Evolutionary conservation across 192 early-diverging fungal species (phyloP).

Genomic region (Coemansia sp.): DNA sequence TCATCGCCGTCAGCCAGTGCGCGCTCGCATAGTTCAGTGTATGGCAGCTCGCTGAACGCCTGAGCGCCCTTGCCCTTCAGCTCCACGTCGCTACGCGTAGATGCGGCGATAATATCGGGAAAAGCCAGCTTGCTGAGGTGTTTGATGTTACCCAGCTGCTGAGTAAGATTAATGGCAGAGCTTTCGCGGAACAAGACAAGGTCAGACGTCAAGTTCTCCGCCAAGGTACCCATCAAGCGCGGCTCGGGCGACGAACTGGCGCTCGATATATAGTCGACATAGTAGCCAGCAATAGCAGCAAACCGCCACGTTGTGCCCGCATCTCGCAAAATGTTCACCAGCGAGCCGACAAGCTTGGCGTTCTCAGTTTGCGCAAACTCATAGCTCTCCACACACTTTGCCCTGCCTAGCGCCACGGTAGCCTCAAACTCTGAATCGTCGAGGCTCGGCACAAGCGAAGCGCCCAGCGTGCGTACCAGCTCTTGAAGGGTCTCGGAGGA

Average conservation of each 20-base stretch:
- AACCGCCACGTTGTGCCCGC: constrained; percentile 81
- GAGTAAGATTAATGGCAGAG: constrained; percentile 62
- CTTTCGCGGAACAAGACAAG: constrained; percentile 73
- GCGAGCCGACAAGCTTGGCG: constrained; percentile 30
- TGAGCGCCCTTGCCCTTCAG: neutral
- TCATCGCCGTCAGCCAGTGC: constrained; percentile 36
- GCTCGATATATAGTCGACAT: constrained; percentile 73
- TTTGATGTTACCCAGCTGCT: constrained; percentile 73
- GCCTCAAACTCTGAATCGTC: neutral
- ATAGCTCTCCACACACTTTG: constrained; percentile 12
- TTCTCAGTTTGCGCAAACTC: constrained; percentile 29
- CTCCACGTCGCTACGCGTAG: constrained; percentile 17
- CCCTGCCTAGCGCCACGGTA: constrained; percentile 5
- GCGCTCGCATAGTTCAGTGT: constrained; percentile 38
- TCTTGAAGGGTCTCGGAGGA: neutral
- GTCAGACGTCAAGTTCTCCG: constrained; percentile 69
- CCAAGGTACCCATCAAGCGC: constrained; percentile 61
- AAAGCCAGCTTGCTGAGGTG: constrained; percentile 52
- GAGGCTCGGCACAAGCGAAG: neutral
- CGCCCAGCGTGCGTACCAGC: constrained; percentile 11
- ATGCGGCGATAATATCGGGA: constrained; percentile 10
- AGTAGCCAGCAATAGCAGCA: constrained; percentile 76
- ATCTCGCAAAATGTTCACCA: constrained; percentile 66
- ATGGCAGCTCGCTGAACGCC: constrained; percentile 1
- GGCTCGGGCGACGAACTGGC: constrained; percentile 62